Base-by-base conservation (phyloP, 177 flowering plant species). In the Vitis hybrid region DNA sequence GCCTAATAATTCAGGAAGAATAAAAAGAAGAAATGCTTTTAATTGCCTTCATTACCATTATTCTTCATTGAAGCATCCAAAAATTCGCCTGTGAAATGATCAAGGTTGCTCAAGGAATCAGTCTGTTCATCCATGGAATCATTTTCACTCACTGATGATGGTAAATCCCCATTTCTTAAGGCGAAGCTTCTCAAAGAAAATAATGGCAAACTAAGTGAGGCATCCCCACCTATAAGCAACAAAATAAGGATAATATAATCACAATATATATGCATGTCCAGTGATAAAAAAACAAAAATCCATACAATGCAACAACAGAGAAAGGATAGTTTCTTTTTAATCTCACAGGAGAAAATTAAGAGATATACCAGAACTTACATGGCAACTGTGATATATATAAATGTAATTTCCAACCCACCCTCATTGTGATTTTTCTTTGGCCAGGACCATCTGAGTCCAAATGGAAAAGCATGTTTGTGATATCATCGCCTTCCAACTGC, bases 351-450 rank as follows among this genome's bases (percentile, higher is more conserved):
- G 15, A 3, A 52, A 3, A 65, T 19, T 2, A 70, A 55, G 57
- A 18, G 10, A 60, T 8, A 16, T 8, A 49, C 33, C 31, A 56
- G 53, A 12, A 82, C 85, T 76, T 82, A 95, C 99, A 95, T 72
- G 99, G 99, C 73, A 90, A 71, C 78, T 95, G 98, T 9, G 98
- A 87, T 67, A 93, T 82, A 77, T 95, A 95, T 31, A 95, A 61
- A 82, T 95, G 99, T 22, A 95, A 79, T 39, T 82, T 70, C 90
- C 88, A 91, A 15, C 94, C 97, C 4, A 59, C 75, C 80, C 73
- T 85, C 72, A 95, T 31, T 66, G n/a, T 82, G 74, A 77, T 89
- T 74, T 86, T 88, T 56, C 68, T 71, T 63, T 72, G 65, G 33
- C 78, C 77, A 60, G 45, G 21, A 62, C 62, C 64, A 71, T 82